Evolutionary conservation across 1,284 basidiomycete genomes (phyloP).

Genomic region (Laetiporus sulphureus): DNA sequence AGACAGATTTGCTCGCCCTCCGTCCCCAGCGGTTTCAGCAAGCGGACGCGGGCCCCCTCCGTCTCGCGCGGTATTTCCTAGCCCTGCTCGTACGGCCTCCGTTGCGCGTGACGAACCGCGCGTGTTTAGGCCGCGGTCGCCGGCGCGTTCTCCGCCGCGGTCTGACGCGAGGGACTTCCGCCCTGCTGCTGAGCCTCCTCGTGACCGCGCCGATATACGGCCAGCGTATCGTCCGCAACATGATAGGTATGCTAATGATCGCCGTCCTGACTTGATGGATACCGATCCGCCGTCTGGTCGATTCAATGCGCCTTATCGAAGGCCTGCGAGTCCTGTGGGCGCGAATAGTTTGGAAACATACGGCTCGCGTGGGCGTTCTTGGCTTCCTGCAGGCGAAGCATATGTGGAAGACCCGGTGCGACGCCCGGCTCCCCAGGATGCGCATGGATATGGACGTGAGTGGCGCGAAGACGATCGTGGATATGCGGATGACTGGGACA

Average conservation of each 20-base stretch:
- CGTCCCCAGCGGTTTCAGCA: slow-evolving; percentile 9
- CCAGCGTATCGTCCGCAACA: slow-evolving; percentile 14
- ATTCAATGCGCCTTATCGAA: slow-evolving; percentile 16
- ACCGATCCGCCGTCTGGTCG: slow-evolving; percentile 17
- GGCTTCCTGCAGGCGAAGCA: slow-evolving; percentile 18
- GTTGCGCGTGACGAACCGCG: slow-evolving; percentile 22
- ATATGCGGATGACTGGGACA: slow-evolving; percentile 18
- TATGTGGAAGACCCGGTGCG: slow-evolving; percentile 13
- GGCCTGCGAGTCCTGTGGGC: slow-evolving; percentile 12
- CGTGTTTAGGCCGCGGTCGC: slow-evolving; percentile 19
- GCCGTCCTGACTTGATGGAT: slow-evolving; percentile 20
- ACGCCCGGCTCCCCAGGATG: slow-evolving; percentile 12
- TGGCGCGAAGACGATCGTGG: slow-evolving; percentile 21
- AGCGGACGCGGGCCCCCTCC: slow-evolving; percentile 14
- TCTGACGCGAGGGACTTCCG: slow-evolving; percentile 18
- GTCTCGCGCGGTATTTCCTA: slow-evolving; percentile 11
- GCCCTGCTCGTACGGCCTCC: slow-evolving; percentile 18
- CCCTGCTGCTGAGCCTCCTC: slow-evolving; percentile 10
- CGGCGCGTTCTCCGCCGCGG: slow-evolving; percentile 17
- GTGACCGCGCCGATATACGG: slow-evolving; percentile 13
- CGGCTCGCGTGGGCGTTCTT: slow-evolving; percentile 16
- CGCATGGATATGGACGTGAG: slow-evolving; percentile 17
- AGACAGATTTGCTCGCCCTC: slow-evolving; percentile 15
- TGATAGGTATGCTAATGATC: slow-evolving; percentile 18
- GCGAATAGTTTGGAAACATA: slow-evolving; percentile 12